A percentile compares a stretch with the other conserved stretches of the same genome.
Evolutionary conservation across 495 filamentous ascomycete species (phyloP).

Genomic region (Neurospora discreta): DNA sequence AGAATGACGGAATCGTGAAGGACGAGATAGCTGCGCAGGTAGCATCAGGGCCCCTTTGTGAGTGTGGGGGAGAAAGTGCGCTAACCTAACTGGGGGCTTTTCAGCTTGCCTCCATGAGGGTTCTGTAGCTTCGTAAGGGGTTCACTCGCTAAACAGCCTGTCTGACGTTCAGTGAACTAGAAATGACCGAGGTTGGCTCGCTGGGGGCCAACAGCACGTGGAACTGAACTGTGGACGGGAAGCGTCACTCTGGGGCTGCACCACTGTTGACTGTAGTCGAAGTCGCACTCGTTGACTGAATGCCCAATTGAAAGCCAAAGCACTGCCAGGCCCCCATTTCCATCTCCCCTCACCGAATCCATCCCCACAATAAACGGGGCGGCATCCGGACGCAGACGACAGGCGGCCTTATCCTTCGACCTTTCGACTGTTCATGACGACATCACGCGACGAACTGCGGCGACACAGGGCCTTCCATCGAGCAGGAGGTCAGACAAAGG

Average conservation of each 20-base stretch:
- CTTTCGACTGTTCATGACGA: neutral
- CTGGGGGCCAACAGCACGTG: neutral
- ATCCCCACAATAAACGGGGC: neutral
- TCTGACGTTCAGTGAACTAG: neutral
- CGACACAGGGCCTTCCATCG: neutral
- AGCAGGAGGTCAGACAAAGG: neutral
- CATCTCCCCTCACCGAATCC: neutral
- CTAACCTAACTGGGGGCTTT: neutral
- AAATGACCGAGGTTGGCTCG: neutral
- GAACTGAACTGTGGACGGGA: too few relatives aligned
- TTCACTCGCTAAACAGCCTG: neutral
- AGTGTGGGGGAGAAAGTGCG: neutral
- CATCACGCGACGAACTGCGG: neutral
- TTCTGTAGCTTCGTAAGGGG: neutral
- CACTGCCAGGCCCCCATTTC: neutral
- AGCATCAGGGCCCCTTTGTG: neutral
- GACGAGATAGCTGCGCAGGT: neutral
- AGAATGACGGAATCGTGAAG: conserved; percentile 1
- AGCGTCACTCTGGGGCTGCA: neutral
- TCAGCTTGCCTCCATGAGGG: neutral
- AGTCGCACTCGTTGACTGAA: neutral
- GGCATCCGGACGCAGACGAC: neutral
- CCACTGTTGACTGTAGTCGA: neutral
- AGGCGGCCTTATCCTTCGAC: neutral
- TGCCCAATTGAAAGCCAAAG: neutral